phyloP scores from a whole-genome alignment of 257 asterid species.

The Pogostemon cablin region DNA sequence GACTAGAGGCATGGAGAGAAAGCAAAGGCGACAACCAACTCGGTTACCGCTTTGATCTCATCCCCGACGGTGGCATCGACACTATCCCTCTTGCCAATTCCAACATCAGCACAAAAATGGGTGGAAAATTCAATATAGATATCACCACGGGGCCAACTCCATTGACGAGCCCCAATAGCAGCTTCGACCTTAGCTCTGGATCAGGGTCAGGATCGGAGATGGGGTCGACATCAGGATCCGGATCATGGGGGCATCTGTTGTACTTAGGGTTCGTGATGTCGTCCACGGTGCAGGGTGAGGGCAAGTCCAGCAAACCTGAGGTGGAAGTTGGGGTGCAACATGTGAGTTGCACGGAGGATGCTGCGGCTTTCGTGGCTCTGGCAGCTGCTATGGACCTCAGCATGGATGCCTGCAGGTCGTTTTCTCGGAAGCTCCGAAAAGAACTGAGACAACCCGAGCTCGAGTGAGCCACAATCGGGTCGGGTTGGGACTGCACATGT shows the following conservation, averaged over 20 bases:
- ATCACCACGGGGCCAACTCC: conserved; percentile 79
- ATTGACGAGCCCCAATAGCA: conserved; percentile 78
- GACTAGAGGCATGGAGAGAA: conserved; percentile 93
- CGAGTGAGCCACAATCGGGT: conserved; percentile 32
- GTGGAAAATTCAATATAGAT: conserved; percentile 80
- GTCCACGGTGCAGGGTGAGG: conserved; percentile 71
- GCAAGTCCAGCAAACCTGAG: conserved; percentile 73
- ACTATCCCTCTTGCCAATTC: conserved; percentile 71
- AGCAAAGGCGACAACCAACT: conserved; percentile 43
- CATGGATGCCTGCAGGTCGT: conserved; percentile 85
- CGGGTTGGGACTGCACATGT: conserved; percentile 21
- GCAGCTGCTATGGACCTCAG: conserved; percentile 96
- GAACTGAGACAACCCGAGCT: conserved; percentile 75
- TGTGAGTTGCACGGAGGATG: conserved; percentile 94
- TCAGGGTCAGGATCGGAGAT: conserved; percentile 62
- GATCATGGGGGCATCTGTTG: conserved; percentile 75
- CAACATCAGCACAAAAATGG: conserved; percentile 50
- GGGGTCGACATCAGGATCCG: conserved; percentile 72
- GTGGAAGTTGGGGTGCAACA: conserved; percentile 96
- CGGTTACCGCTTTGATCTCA: conserved; percentile 89
- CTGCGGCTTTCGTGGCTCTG: conserved; percentile 93
- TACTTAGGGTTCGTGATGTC: conserved; percentile 94
- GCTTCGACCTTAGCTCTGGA: conserved; percentile 75
- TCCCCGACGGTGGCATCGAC: conserved; percentile 81
- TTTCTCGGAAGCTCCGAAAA: conserved; percentile 77